phyloP scores from a whole-genome alignment of 2,329 filamentous ascomycete species.

The Nigrospora osmanthi region DNA sequence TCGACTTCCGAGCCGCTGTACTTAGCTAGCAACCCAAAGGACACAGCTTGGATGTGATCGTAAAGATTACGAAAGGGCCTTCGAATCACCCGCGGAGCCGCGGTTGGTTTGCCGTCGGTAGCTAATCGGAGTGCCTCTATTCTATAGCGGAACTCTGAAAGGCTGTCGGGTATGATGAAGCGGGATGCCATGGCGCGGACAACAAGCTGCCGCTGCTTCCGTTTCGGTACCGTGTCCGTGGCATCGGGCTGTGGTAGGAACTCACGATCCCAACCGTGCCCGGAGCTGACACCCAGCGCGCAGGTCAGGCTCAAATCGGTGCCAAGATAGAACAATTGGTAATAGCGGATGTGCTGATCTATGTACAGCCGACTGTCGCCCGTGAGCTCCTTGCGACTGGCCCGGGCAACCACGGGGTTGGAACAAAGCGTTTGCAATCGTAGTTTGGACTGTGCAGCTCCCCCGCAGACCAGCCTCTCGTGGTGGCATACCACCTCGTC shows the following conservation, averaged over 20 bases:
- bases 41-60: not conserved
- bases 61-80: not conserved
- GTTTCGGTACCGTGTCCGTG: not conserved
- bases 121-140: slow-evolving; percentile 1
- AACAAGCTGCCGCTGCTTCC: slow-evolving; percentile 3
- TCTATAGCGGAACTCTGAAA: slow-evolving; percentile 4
- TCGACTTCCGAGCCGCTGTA: not conserved
- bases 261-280: slow-evolving; percentile 6
- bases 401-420: slow-evolving; percentile 15
- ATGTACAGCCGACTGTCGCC: slow-evolving; percentile 17
- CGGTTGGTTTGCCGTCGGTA: not conserved
- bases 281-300: slow-evolving; percentile 19
- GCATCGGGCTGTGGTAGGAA: not conserved
- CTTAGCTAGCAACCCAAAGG: not conserved
- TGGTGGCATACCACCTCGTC: slow-evolving; percentile 13
- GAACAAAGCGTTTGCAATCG: slow-evolving; percentile 12
- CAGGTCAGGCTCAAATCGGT: slow-evolving; percentile 34
- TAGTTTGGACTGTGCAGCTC: not conserved
- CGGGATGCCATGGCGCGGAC: slow-evolving; percentile 8
- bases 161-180: slow-evolving; percentile 16
- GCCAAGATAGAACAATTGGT: slow-evolving; percentile 35
- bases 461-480: slow-evolving; percentile 8
- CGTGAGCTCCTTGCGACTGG: slow-evolving; percentile 3
- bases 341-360: slow-evolving; percentile 30
- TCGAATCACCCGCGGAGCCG: not conserved